Evolutionary conservation across 345 rosid species (phyloP), one percentile per base, ranked within the genome.

Genomic region (Eucalyptus melliodora): DNA sequence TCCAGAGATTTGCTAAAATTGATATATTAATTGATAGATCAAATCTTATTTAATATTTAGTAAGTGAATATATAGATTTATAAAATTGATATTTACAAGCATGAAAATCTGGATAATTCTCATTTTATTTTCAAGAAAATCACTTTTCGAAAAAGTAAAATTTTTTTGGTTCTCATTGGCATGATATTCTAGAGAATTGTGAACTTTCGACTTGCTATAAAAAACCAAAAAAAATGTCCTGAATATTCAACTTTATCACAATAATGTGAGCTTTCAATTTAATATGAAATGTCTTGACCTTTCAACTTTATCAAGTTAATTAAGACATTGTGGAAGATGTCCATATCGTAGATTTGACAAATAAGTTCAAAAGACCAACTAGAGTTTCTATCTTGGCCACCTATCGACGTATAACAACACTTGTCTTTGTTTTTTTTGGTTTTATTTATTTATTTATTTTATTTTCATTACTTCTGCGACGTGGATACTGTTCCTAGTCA

Each of bases 131-230:
- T 60, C 16, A 50, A 26, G 6, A 11, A 26, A 60, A 26, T 26
- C 67, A 11, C 67, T 60, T 60, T 60, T 26, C 2, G 8, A 60
- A 26, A 26, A 27, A 60, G 67, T 60, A 2, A 27, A 60, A 12
- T 0, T 27, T 60, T 26, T 60, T 2, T 1, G 0, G 3, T 5
- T 60, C 67, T 5, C 31, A 26, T 26, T 26, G 0, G 31, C n/a
- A 6, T 60, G 12, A 60, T 6, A 60, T 60, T 26, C 31, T 11
- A 26, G 67, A 60, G 67, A 26, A 26, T 60, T 15, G 0, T 59
- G 13, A 26, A 24, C n/a, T 26, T 59, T 59, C 7, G 0, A 55
- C 26, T 55, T 55, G 60, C 27, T 21, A 55, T 8, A 7, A 55
- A 49, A 49, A 50, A 23, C 23, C 2, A 49, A 49, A 40, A 40